Evolutionary conservation across 139 green algal species (phyloP).

Genomic region (Coelastrella sp.): DNA sequence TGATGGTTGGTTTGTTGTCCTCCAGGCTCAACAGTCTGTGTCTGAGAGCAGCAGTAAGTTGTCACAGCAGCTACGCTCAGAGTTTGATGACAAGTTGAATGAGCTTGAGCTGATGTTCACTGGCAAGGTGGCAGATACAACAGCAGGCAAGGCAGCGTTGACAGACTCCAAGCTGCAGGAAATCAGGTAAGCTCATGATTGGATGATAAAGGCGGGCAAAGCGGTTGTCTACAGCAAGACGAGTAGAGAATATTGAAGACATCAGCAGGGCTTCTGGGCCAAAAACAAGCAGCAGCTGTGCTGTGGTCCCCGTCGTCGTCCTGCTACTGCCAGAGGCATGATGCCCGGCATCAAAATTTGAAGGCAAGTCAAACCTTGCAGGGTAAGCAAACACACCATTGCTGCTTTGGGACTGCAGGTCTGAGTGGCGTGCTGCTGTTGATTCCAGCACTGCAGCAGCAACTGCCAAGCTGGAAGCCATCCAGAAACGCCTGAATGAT

Average conservation of each 20-base stretch:
- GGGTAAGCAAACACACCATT: neutral
- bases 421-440: constrained; percentile 13
- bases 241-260: neutral
- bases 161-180: constrained; percentile 24
- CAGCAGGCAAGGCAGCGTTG: constrained; percentile 20
- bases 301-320: neutral
- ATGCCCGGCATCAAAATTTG: neutral
- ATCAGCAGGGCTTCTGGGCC: neutral
- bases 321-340: neutral
- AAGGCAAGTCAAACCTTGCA: no score
- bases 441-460: constrained; percentile 2
- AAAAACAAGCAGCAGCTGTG: neutral
- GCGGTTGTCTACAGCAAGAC: neutral
- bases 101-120: constrained; percentile 24
- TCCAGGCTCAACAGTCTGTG: neutral
- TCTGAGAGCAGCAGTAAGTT: neutral
- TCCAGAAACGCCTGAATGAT: constrained; percentile 1
- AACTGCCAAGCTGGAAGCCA: neutral
- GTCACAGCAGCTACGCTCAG: neutral
- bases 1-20: neutral
- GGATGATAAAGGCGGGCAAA: neutral
- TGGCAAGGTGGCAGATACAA: neutral
- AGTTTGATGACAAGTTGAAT: constrained; percentile 36
- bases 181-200: neutral
- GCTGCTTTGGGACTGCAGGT: neutral